Conservation (phyloP, 495 filamentous ascomycete genomes). For the Podospora sp. region DNA sequence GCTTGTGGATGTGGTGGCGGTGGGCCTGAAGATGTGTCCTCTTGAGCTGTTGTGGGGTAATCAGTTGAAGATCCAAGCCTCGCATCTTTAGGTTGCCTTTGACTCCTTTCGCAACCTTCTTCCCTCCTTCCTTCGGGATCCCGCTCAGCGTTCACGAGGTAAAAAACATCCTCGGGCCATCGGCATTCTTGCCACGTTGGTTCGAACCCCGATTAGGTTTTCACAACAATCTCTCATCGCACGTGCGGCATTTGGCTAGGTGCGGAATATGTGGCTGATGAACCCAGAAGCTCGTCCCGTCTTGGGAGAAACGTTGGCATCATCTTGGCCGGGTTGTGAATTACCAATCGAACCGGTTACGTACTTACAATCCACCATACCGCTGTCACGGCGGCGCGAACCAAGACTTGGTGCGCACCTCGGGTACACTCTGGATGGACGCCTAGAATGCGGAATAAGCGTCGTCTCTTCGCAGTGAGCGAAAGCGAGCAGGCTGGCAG, state of each 20-base stretch:
- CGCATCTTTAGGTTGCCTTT: background rate
- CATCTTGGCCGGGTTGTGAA: background rate
- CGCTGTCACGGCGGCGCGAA: background rate
- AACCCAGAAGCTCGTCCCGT: background rate
- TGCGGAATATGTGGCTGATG: background rate
- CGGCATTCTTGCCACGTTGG: background rate
- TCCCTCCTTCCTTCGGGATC: background rate
- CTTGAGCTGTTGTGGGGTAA: background rate
- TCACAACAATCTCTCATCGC: background rate
- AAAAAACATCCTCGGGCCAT: background rate
- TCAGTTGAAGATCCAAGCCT: background rate
- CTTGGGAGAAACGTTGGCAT: background rate
- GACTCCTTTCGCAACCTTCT: background rate
- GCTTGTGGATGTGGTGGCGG: background rate
- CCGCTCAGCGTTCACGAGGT: background rate
- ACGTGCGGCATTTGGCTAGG: background rate
- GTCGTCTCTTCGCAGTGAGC: background rate
- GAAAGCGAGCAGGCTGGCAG: background rate
- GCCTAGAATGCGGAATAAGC: background rate
- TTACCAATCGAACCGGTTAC: background rate
- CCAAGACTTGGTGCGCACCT: constrained; percentile 8
- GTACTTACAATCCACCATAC: background rate
- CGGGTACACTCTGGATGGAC: background rate
- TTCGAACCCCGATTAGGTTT: background rate
- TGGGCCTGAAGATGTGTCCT: background rate